phyloP scores from a whole-genome alignment of 139 green algal genomes.

The Tetraselmis striata region DNA sequence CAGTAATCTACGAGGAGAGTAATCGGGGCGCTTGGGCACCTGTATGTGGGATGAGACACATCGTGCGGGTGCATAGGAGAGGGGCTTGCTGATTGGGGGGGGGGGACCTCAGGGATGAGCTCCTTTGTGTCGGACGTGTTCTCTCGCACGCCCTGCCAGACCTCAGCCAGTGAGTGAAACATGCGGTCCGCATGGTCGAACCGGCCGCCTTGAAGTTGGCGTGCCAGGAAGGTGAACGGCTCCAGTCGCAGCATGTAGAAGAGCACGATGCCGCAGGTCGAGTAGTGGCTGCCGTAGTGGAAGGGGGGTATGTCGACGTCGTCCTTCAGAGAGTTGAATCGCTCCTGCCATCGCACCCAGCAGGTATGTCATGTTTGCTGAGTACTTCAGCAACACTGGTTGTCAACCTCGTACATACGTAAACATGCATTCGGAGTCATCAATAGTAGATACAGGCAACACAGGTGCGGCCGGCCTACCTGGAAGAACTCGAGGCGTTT shows the following conservation, averaged over 20 bases:
- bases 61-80: too few species aligned
- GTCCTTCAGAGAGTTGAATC: conserved; percentile 26
- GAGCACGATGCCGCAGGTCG: conserved; percentile 31
- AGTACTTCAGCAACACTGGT: too few species aligned
- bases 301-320: conserved; percentile 36
- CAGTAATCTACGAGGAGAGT: too few species aligned
- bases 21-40: too few species aligned
- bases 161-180: conserved; percentile 27
- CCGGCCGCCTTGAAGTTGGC: conserved; percentile 34
- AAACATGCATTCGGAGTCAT: too few species aligned
- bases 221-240: conserved; percentile 33
- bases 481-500: conserved; percentile 21
- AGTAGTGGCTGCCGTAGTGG: conserved; percentile 46
- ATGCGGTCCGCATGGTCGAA: conserved; percentile 50
- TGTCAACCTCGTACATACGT: too few species aligned
- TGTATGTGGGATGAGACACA: too few species aligned
- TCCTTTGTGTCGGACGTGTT: conserved; percentile 47
- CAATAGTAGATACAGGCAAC: too few species aligned
- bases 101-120: conserved; percentile 27
- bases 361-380: too few species aligned
- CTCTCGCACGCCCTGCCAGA: conserved; percentile 21
- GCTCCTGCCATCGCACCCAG: conserved; percentile 14
- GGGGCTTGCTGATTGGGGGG: too few species aligned
- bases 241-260: conserved; percentile 46
- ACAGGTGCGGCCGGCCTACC: too few species aligned